Evolutionary conservation across 192 early-diverging fungal species (phyloP).

Genomic region (Kickxella alabastrina): DNA sequence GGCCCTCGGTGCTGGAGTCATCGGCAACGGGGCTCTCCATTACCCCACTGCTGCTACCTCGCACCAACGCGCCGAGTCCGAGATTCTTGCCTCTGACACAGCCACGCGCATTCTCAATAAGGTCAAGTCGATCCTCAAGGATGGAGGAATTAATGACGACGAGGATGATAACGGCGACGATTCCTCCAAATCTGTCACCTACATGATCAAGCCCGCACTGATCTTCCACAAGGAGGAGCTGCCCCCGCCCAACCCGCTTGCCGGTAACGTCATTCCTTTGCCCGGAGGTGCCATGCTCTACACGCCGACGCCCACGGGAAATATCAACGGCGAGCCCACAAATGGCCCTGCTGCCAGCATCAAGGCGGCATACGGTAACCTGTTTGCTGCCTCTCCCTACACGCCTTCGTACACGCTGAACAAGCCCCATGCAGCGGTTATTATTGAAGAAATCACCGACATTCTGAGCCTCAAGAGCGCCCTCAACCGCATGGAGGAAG

Average conservation of each 20-base stretch:
- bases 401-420: slow-evolving; percentile 47
- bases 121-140: slow-evolving; percentile 48
- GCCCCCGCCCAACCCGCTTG: slow-evolving; percentile 42
- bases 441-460: slow-evolving; percentile 45
- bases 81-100: slow-evolving; percentile 43
- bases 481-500: slow-evolving; percentile 34
- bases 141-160: slow-evolving; percentile 41
- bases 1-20: slow-evolving; percentile 46
- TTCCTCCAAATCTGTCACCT: slow-evolving; percentile 32
- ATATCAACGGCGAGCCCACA: slow-evolving; percentile 18
- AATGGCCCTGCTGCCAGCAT: slow-evolving; percentile 38
- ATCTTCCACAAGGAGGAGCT: slow-evolving; percentile 51
- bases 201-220: slow-evolving; percentile 45
- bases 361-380: slow-evolving; percentile 45
- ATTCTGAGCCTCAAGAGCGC: slow-evolving; percentile 43
- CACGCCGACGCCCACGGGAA: slow-evolving; percentile 40
- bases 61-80: slow-evolving; percentile 44
- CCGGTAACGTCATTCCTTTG: slow-evolving; percentile 40
- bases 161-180: slow-evolving; percentile 30
- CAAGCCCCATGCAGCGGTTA: slow-evolving; percentile 44
- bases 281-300: slow-evolving; percentile 46
- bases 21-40: slow-evolving; percentile 39
- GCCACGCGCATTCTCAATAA: slow-evolving; percentile 45
- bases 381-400: slow-evolving; percentile 44
- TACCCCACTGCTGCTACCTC: slow-evolving; percentile 35